Evolutionary conservation across 2,329 filamentous ascomycete species (phyloP).

Genomic region (Diaporthe sp.): DNA sequence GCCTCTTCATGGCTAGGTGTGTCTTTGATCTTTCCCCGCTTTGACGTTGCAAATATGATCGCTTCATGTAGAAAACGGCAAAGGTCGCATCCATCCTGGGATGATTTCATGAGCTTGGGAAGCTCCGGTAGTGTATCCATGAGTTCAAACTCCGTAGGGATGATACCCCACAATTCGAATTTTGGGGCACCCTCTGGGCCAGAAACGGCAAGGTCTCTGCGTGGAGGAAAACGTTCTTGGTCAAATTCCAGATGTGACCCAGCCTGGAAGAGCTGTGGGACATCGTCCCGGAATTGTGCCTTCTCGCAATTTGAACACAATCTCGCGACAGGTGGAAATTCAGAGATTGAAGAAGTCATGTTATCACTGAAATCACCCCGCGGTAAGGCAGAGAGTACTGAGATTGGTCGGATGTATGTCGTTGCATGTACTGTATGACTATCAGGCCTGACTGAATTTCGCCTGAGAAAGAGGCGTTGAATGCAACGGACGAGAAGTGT

Average conservation of each 20-base stretch:
- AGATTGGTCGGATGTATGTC: rapidly evolving
- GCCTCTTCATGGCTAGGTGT: too few relatives aligned
- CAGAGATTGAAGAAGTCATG: not conserved
- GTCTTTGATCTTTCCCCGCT: not conserved
- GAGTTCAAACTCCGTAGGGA: not conserved
- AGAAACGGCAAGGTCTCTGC: too few relatives aligned
- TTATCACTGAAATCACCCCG: not conserved
- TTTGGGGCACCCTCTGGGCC: too few relatives aligned
- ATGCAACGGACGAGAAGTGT: not conserved
- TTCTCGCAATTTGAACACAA: not conserved
- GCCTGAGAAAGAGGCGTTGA: not conserved
- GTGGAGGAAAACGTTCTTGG: not conserved
- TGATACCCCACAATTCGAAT: not conserved
- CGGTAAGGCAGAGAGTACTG: too few relatives aligned
- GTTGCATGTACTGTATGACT: not conserved
- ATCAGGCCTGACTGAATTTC: not conserved
- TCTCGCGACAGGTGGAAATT: not conserved
- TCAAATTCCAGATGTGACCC: not conserved
- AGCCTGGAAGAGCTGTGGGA: not conserved
- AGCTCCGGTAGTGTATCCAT: not conserved
- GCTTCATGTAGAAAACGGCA: not conserved
- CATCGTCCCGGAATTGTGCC: not conserved
- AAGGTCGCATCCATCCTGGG: not conserved
- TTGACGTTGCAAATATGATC: not conserved
- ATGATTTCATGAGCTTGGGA: not conserved